These are phyloP conservation scores for Aureobasidium musti DNA, from an alignment of 2,329 filamentous ascomycete species.

Conservation along the genomic window DNA sequence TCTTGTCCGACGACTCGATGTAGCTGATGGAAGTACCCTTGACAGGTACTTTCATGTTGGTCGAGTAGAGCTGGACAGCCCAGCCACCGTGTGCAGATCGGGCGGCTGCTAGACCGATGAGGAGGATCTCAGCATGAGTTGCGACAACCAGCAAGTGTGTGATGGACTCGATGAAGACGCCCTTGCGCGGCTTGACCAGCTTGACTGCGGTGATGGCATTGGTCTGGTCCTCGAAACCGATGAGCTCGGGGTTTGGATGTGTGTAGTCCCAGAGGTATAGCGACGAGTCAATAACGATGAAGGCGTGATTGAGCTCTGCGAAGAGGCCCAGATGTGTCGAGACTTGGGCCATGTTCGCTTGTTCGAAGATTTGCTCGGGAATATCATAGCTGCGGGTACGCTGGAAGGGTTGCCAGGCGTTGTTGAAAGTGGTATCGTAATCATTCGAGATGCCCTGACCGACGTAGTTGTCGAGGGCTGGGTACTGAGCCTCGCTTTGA, in stretches of 20 bases:
- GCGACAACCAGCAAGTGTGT: slow-evolving; percentile 87
- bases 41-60: slow-evolving; percentile 77
- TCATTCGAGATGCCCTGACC: slow-evolving; percentile 83
- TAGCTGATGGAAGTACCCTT: slow-evolving; percentile 74
- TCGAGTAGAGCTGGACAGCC: slow-evolving; percentile 79
- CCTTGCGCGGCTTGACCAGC: slow-evolving; percentile 77
- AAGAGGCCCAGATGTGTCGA: slow-evolving; percentile 95
- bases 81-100: slow-evolving; percentile 67
- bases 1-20: slow-evolving; percentile 74
- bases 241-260: slow-evolving; percentile 82
- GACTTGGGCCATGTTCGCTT: slow-evolving; percentile 84
- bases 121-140: slow-evolving; percentile 77
- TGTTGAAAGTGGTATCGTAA: slow-evolving; percentile 72
- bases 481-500: slow-evolving; percentile 74
- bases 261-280: slow-evolving; percentile 99
- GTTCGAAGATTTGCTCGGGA: slow-evolving; percentile 87
- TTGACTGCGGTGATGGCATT: slow-evolving; percentile 90
- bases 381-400: slow-evolving; percentile 84
- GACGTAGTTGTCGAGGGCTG: slow-evolving; percentile 86
- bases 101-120: slow-evolving; percentile 77
- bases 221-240: slow-evolving; percentile 86
- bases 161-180: slow-evolving; percentile 84
- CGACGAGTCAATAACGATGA: slow-evolving; percentile 93
- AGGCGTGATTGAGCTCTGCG: slow-evolving; percentile 90
- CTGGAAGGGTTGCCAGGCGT: slow-evolving; percentile 86